Base-by-base conservation (phyloP, 768 basidiomycete genomes). In the Lenzites betulinus region DNA sequence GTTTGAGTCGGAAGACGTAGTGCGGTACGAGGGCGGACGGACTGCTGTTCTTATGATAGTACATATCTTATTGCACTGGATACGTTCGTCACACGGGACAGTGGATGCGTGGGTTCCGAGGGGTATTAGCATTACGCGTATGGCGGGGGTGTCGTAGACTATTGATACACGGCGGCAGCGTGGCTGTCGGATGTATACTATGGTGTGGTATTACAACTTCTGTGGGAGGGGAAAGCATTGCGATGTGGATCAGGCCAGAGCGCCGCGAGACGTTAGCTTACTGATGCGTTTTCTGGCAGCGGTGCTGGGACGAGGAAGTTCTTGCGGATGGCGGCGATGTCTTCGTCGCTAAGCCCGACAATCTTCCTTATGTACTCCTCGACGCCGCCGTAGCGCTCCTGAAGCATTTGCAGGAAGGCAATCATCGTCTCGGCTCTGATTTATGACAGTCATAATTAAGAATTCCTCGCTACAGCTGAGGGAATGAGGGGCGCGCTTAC, bases 381-480 rank as follows among this genome's bases (percentile, higher is more conserved):
- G 1, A 80, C 86, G 23, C 90, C 89, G 1, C 85, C 84, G 64
- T 91, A 93, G 60, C 82, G 82, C 46, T 82, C 78, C 25, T 84
- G 74, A 7, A 93, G 65, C 46, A 90, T 73, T 16, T 76, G 66
- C 15, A 93, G 76, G 67, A 89, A 88, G 1, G 87, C 84, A n/a
- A 77, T 63, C 91, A 93, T 93, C 1, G 89, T 90, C 67, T 87
- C 88, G 47, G 79, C 81, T 51, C 92, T 92, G 62, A 38, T 26
- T 43, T 12, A 25, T 12, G 43, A 33, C 25, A 26, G 20, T n/a
- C 11, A n/a, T 7, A 0, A 23, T 15, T 16, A 51, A 2, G 9
- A 16, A 12, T 22, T 51, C 4, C 13, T 41, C 9, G 13, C n/a
- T n/a, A n/a, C n/a, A n/a, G n/a, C n/a, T n/a, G n/a, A n/a, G 28